phyloP scores from a whole-genome alignment of 148 eudicot species.

The Drosera capensis region DNA sequence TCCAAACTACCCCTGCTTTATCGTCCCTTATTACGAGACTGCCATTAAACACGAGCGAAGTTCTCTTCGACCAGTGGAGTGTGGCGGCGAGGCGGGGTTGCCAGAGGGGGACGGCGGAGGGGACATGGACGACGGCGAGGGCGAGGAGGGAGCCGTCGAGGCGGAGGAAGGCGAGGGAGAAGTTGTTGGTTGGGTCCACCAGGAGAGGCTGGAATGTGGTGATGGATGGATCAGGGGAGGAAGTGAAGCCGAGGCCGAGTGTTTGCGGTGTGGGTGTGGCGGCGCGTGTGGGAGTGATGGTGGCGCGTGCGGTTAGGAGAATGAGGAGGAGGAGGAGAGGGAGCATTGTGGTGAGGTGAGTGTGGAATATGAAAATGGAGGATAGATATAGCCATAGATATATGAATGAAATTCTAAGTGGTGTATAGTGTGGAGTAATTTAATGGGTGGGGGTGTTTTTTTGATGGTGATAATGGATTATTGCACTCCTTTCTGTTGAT shows the following conservation, averaged over 20 bases:
- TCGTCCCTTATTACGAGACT: conserved; percentile 53
- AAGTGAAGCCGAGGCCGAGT: conserved; percentile 42
- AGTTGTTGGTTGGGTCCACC: conserved; percentile 45
- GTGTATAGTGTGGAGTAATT: too few relatives aligned
- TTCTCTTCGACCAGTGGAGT: conserved; percentile 36
- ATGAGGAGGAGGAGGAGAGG: conserved; percentile 1
- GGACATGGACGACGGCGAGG: conserved; percentile 56
- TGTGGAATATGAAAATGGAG: too few relatives aligned
- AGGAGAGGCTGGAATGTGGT: conserved; percentile 42
- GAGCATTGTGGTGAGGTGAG: not conserved
- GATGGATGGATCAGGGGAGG: conserved; percentile 36
- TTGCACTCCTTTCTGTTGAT: too few relatives aligned
- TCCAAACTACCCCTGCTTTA: conserved; percentile 59
- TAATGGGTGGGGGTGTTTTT: too few relatives aligned
- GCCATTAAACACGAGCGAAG: conserved; percentile 54
- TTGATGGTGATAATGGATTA: too few relatives aligned
- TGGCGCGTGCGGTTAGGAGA: conserved; percentile 3
- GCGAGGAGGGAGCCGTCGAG: conserved; percentile 33
- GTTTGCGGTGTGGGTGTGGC: conserved; percentile 12
- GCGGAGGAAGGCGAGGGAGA: conserved; percentile 72
- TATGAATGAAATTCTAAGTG: too few relatives aligned
- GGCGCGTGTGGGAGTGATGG: conserved; percentile 2
- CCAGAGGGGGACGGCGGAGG: conserved; percentile 63
- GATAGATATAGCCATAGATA: too few relatives aligned
- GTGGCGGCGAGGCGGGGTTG: conserved; percentile 16